These are phyloP conservation scores for Boletus vinaceobasis DNA, from an alignment of 768 basidiomycete species.

Conservation along the genomic window DNA sequence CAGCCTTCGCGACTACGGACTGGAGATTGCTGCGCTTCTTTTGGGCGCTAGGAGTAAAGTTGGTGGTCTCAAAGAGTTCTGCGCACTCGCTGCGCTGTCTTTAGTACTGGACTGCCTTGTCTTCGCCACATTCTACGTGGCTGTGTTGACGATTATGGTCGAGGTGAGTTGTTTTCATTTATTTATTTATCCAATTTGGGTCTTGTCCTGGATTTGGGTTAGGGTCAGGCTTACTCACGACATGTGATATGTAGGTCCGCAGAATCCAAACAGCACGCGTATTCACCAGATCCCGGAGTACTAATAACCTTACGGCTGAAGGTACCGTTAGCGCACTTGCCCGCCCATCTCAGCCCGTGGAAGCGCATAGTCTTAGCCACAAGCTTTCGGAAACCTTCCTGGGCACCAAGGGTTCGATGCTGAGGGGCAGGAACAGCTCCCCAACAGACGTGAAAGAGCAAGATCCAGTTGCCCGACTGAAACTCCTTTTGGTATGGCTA, in stretches of 20 bases:
- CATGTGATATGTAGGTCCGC: constrained; percentile 48
- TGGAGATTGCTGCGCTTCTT: constrained; percentile 87
- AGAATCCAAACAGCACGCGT: constrained; percentile 64
- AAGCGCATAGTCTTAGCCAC: constrained; percentile 15
- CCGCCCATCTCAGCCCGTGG: constrained; percentile 22
- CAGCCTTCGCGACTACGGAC: constrained; percentile 88
- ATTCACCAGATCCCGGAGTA: constrained; percentile 38
- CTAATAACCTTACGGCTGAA: constrained; percentile 26
- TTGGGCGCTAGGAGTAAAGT: constrained; percentile 86
- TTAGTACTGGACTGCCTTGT: constrained; percentile 83
- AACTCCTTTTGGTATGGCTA: constrained; percentile 71
- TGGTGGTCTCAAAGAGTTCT: constrained; percentile 89
- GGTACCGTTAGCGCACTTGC: constrained; percentile 30
- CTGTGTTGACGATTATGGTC: constrained; percentile 91
- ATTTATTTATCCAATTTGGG: constrained; percentile 4
- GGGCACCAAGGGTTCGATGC: constrained; percentile 51
- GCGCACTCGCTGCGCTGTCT: constrained; percentile 88
- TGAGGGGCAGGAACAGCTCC: constrained; percentile 41
- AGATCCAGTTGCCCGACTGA: constrained; percentile 83
- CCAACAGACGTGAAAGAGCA: constrained; percentile 49
- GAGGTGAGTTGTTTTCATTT: constrained; percentile 55
- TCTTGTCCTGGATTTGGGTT: constrained; percentile 5
- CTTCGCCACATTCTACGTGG: constrained; percentile 86
- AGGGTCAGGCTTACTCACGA: constrained; percentile 6
- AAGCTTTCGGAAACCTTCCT: constrained; percentile 33